Base-by-base conservation (phyloP, 345 rosid genomes). In the Syzygium oleosum region DNA sequence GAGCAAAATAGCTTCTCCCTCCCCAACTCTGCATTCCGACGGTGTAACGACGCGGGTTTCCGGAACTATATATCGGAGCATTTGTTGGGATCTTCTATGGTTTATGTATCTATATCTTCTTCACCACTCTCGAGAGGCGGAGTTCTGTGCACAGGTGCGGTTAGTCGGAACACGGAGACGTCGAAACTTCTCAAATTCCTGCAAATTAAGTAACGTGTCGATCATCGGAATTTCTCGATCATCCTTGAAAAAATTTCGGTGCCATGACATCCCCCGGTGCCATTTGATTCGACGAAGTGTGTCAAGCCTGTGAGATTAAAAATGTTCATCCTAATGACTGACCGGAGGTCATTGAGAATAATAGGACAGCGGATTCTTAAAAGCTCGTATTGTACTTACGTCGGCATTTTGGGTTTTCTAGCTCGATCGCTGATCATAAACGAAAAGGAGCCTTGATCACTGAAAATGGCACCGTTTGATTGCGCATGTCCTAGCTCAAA, bases 271-370 rank as follows among this genome's bases (percentile, higher is more conserved):
- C 3, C 46, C 46, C 19, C 2, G 4, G 9, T 68, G 80, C 41
- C 0, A 0, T 68, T 34, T 34, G 79, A 34, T 68, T 68, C 41
- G 23, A 34, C 0, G 0, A 17, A 34, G 25, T 17, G 46, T 38
- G 12, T 34, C 12, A 3, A 34, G 4, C 25, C 46, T 68, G 46
- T 9, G 79, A 34, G 46, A 68, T 34, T 17, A 34, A 17, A 65
- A 2, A 15, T 1, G 0, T 34, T 68, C 0, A 1, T 68, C 0
- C 41, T 31, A 34, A 9, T 31, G 46, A 68, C 6, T 0, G 79
- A 68, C 46, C 7, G 23, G 79, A 17, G 79, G 79, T 68, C 78
- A 27, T 3, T 4, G 12, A 15, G 78, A 19, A 31, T 8, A 31
- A 16, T 3, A 65, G 25, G 46, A 34, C 46, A 16, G 10, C 12